Evolutionary conservation across 306 rosid species (phyloP).

Genomic region (Trifolium subterraneum): DNA sequence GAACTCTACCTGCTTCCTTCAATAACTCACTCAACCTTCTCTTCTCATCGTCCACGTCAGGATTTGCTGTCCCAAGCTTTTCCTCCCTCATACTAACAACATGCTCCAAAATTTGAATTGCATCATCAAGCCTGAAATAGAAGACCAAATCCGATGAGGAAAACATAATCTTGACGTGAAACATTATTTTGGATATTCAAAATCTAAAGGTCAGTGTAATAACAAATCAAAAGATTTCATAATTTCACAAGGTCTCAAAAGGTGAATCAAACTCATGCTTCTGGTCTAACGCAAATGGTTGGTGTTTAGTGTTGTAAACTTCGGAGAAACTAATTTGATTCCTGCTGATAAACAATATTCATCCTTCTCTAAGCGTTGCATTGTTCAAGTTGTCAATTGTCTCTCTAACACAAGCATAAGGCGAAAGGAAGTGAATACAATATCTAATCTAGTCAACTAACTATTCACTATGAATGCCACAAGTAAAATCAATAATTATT

Average conservation of each 20-base stretch:
- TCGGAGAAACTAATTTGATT: neutral
- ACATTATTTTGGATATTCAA: constrained; percentile 3
- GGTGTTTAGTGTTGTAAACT: neutral
- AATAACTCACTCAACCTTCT: constrained; percentile 80
- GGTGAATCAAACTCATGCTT: constrained; percentile 27
- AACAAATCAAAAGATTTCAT: neutral
- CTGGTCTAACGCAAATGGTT: neutral
- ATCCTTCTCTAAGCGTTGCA: too few species aligned
- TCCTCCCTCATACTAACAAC: constrained; percentile 89
- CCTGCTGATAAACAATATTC: neutral
- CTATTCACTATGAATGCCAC: constrained; percentile 13
- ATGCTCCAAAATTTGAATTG: constrained; percentile 80
- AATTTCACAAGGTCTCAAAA: constrained; percentile 24
- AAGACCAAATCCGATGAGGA: constrained; percentile 27
- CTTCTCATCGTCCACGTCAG: constrained; percentile 92
- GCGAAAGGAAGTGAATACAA: constrained; percentile 1
- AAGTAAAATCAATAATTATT: constrained; percentile 23
- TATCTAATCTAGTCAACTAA: constrained; percentile 19
- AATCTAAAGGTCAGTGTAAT: neutral
- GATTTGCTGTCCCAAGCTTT: constrained; percentile 97
- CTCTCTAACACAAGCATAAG: too few species aligned
- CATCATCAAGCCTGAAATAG: constrained; percentile 81
- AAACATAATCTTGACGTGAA: constrained; percentile 5
- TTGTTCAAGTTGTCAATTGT: too few species aligned
- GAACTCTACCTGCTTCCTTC: constrained; percentile 90